A percentile compares a stretch with the other conserved stretches of the same genome.
Conservation (phyloP, 306 rosid genomes). For the Carpinus viminea region DNA sequence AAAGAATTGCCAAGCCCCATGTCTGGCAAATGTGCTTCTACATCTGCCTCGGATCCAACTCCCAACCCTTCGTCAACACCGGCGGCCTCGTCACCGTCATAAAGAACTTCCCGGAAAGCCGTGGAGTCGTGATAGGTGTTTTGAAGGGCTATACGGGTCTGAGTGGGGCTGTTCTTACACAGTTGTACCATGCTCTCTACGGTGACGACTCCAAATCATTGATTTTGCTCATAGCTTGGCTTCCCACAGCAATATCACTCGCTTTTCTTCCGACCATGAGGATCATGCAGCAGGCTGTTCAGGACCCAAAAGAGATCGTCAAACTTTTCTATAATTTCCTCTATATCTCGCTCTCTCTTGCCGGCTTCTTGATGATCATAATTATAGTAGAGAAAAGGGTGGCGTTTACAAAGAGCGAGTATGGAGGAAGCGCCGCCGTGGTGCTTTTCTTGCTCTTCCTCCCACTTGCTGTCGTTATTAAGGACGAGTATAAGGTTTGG, state of each 20-base stretch:
- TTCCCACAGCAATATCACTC: slow-evolving; percentile 21
- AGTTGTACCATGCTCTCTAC: slow-evolving; percentile 30
- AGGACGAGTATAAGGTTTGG: slow-evolving; percentile 11
- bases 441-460: slow-evolving; percentile 31
- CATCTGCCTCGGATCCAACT: slow-evolving; percentile 29
- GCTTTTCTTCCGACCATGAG: slow-evolving; percentile 18
- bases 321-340: slow-evolving; percentile 21
- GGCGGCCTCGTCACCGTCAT: slow-evolving; percentile 25
- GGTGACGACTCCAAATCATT: slow-evolving; percentile 23
- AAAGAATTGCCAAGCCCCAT: slow-evolving; percentile 7
- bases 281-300: neutral
- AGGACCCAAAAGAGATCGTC: neutral
- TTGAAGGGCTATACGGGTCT: slow-evolving; percentile 28
- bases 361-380: slow-evolving; percentile 19
- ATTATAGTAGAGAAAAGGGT: slow-evolving; percentile 17
- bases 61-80: slow-evolving; percentile 27
- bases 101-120: slow-evolving; percentile 29
- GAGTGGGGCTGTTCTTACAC: slow-evolving; percentile 20
- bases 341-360: slow-evolving; percentile 22
- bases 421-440: slow-evolving; percentile 20
- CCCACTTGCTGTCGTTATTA: slow-evolving; percentile 17
- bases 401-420: slow-evolving; percentile 12
- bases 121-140: slow-evolving; percentile 26
- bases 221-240: slow-evolving; percentile 29
- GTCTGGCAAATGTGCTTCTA: slow-evolving; percentile 31